Conservation (phyloP, 306 rosid genomes). For the Cicer pinnatifidum region DNA sequence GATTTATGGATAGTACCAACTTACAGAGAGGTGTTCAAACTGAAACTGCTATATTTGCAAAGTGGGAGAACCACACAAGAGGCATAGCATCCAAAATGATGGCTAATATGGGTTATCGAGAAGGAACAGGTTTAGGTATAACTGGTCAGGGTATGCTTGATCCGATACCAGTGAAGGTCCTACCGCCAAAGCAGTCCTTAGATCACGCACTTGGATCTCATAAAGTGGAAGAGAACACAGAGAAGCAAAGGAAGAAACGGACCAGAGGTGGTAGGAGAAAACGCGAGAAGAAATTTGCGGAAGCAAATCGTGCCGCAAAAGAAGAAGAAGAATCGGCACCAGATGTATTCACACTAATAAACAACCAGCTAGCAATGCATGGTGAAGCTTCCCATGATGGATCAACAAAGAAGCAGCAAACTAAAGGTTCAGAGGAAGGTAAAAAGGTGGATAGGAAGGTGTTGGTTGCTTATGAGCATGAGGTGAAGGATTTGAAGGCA, state of each 20-base stretch:
- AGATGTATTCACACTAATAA: constrained; percentile 81
- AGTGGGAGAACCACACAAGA: constrained; percentile 96
- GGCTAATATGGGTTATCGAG: constrained; percentile 92
- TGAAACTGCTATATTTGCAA: constrained; percentile 84
- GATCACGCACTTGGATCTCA: constrained; percentile 74
- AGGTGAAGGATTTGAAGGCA: constrained; percentile 76
- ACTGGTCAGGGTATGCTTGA: constrained; percentile 88
- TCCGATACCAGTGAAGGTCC: constrained; percentile 78
- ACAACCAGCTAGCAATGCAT: constrained; percentile 78
- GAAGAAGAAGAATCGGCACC: constrained; percentile 61
- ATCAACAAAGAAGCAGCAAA: constrained; percentile 62
- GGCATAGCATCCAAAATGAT: constrained; percentile 97
- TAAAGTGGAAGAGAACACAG: constrained; percentile 50
- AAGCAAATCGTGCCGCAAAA: constrained; percentile 62
- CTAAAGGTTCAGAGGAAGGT: constrained; percentile 61
- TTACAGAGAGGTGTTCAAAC: constrained; percentile 78
- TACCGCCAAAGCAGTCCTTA: constrained; percentile 89
- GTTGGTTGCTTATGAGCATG: constrained; percentile 72
- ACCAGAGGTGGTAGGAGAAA: constrained; percentile 92
- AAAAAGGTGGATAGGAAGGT: constrained; percentile 73
- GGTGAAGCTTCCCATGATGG: constrained; percentile 54
- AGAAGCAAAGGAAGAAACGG: constrained; percentile 64
- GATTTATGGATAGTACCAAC: constrained; percentile 75
- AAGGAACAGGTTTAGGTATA: constrained; percentile 87
- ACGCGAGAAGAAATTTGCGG: constrained; percentile 86